Base-by-base conservation (phyloP, 2,329 filamentous ascomycete species). In the Macrophomina pseudophaseolina region DNA sequence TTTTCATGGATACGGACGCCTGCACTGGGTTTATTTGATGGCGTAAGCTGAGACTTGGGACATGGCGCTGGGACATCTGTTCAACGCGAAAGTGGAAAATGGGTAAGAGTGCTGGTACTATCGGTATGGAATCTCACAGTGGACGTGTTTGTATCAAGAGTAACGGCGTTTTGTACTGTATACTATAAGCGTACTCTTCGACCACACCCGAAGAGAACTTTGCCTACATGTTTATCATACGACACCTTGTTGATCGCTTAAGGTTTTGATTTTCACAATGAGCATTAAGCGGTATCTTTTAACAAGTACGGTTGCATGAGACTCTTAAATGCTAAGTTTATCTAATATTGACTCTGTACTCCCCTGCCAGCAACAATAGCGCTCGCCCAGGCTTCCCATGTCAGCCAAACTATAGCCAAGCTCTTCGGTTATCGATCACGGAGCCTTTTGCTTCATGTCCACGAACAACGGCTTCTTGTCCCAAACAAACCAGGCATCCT, bases 401-500 rank as follows among this genome's bases (percentile, higher is more conserved):
- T 38, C 35, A 38, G 33, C 14, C 23, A 11, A 11, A 12, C 28
- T 38, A 32, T 23, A 51, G 9, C 48, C 7, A 51, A 5, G 23
- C 28, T 51, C 48, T 32, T 30, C 32, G 16, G 35, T 32, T 11
- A 11, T 54, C 2, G 11, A 3, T 7, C 11, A 30, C 32, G 5
- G 14, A 6, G 30, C 16, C 14, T 14, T n/a, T 9, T 5, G 51
- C 11, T 35, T 35, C 6, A 78, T 46, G 12, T 66, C 70, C 1
- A 78, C 68, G 65, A 74, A 74, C 33, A 80, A 59, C 18, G 70
- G 64, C 38, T 68, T 68, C 65, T 80, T 79, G 64, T 76, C 70
- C 80, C 80, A 82, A 7, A 80, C 65, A 2, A 71, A 71, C 46
- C 72, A 80, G 0, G 71, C 72, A 2, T 71, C 60, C 67, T 81